Base-by-base conservation (phyloP, 1,139 yeast genomes). In the Diutina pseudorugosa region DNA sequence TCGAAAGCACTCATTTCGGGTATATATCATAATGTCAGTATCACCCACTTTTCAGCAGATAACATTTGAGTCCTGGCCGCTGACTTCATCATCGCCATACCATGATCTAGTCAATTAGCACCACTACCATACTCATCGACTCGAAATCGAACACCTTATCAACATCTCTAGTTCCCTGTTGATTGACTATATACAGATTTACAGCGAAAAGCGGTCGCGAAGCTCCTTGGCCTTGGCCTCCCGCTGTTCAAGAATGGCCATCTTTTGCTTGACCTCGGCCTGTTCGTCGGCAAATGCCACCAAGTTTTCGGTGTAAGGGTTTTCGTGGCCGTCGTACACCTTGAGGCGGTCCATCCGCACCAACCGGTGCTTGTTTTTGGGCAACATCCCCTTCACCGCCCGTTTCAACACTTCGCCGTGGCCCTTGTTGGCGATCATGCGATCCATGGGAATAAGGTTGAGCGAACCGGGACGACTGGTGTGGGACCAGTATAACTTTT, bases 381-480 rank as follows among this genome's bases (percentile, higher is more conserved):
- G 98, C 55, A 93, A 75, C 99, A 93, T 93, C 55, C 95, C 95
- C 58, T 88, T 84, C 8, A 93, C 98, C 0, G 98, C 98, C 62
- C 86, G 80, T 61, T 70, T 79, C 60, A 93, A 71, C 19, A 90
- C 71, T 65, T 91, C 98, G 19, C 88, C 83, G 61, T 83, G 86
- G 12, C 98, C 98, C 63, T 84, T 83, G 66, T 90, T 85, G 54
- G 76, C 80, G 53, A 82, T 79, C 69, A 91, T 72, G 57, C 80
- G 82, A 57, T 83, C 83, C 95, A 93, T 85, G 23, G 96, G 83
- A 51, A 83, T 77, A 61, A 88, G 81, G 61, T 86, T 85, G 61
- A 93, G 79, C 41, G 91, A 83, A 53, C 98, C 98, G 2, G 98
- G 98, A 62, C 88, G 82, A 2, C 86, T 80, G 41, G 93, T 85